Base-by-base conservation (phyloP, 2,329 filamentous ascomycete species). In the Apiospora sp. region DNA sequence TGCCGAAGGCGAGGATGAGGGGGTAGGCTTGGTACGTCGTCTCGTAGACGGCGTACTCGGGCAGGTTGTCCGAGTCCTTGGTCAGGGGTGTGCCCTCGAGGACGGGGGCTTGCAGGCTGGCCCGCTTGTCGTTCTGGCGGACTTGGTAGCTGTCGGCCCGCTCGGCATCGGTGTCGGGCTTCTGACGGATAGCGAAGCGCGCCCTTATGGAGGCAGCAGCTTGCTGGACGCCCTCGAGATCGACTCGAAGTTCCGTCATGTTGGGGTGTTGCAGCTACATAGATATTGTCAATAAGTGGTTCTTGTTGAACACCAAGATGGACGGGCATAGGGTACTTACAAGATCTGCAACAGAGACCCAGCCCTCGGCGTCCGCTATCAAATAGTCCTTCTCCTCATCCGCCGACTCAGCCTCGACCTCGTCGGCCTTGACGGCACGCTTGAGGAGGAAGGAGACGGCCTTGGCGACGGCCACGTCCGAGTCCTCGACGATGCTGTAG, bases 21-120 rank as follows among this genome's bases (percentile, higher is more conserved):
- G 83, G 83, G 75, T 86, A 86, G 70, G 83, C 82, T 71, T 84
- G 79, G 78, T 85, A 86, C 2, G 84, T 83, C 10, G 84, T 85
- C 77, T 85, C 83, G 76, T 85, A 85, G 71, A 85, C 80, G 73
- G 85, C 78, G 58, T 84, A 81, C 61, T 84, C 82, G 13, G 84
- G 84, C 6, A 85, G 79, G 69, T 84, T 77, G 41, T 75, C 74
- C 22, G 77, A 79, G 64, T 81, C 79, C 54, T 79, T 75, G 7
- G 77, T 81, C 51, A 81, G 74, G 67, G 79, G 77, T 70, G 78
- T 80, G 48, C 80, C 78, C 68, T 82, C 77, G 22, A 78, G 76
- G 24, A 80, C 79, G 46, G 74, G 74, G 41, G 73, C 70, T 67
- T 75, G 77, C 13, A 75, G 51, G 58, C 75, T 78, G 72, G 77